These are phyloP conservation scores for Aegilops tauschii DNA, from an alignment of 176 grass and related monocot genomes.

Conservation along the genomic window DNA sequence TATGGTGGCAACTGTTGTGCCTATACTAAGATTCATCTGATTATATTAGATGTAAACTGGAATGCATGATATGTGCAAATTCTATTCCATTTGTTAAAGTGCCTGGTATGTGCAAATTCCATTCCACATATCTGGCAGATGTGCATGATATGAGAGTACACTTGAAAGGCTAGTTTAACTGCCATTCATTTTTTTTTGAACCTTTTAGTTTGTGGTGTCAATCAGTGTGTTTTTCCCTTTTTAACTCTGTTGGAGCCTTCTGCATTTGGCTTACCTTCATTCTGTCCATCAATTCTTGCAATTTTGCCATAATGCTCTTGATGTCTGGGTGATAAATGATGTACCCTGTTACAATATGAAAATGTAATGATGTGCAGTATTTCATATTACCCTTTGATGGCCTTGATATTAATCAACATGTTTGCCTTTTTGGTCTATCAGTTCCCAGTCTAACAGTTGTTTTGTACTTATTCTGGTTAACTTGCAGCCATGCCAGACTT, in stretches of 20 bases:
- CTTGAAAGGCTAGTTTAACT: too few species aligned
- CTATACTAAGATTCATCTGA: background rate
- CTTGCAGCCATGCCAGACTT: conserved; percentile 74
- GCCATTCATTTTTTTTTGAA: background rate
- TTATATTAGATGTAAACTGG: background rate
- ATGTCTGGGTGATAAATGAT: background rate
- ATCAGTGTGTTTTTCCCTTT: background rate
- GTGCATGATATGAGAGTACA: too few species aligned
- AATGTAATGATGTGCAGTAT: background rate
- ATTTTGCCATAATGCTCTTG: background rate
- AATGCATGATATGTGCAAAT: background rate
- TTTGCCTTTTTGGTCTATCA: background rate
- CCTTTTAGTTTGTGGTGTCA: background rate
- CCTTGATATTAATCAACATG: background rate
- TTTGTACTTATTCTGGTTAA: background rate
- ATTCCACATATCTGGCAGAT: too few species aligned
- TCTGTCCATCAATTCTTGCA: background rate
- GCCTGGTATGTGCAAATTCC: background rate
- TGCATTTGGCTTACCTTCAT: conserved; percentile 2
- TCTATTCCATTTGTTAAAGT: background rate
- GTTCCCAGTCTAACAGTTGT: background rate
- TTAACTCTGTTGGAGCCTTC: background rate
- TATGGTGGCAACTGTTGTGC: background rate
- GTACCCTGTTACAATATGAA: background rate
- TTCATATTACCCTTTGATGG: background rate